Evolutionary conservation across 106 monocot genomes (phyloP).

Genomic region (Dendrobium catenatum): DNA sequence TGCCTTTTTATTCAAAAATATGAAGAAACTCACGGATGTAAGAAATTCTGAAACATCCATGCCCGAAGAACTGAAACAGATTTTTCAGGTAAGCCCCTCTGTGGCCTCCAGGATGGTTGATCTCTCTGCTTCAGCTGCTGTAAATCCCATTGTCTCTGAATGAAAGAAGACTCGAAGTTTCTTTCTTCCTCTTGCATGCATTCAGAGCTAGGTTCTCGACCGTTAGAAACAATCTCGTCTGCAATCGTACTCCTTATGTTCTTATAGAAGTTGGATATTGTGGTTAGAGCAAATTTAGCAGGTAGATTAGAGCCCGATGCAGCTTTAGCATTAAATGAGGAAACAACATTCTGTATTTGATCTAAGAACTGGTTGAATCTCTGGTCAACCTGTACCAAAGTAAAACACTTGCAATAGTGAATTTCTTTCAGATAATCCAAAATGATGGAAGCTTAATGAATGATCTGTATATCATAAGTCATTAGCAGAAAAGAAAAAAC

Average conservation of each 20-base stretch:
- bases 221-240: constrained; percentile 12
- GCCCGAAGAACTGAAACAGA: constrained; percentile 63
- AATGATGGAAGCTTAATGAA: too few species aligned
- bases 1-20: background rate
- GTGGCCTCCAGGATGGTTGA: constrained; percentile 68
- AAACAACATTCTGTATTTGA: constrained; percentile 31
- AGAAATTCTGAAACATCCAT: constrained; percentile 86
- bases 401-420: background rate
- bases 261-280: constrained; percentile 35
- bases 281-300: constrained; percentile 28
- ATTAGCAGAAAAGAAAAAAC: too few species aligned
- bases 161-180: constrained; percentile 46
- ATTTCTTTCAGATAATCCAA: background rate
- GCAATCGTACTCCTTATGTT: constrained; percentile 47
- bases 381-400: constrained; percentile 44
- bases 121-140: constrained; percentile 13
- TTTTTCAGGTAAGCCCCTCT: constrained; percentile 78
- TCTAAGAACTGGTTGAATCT: constrained; percentile 33
- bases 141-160: constrained; percentile 70
- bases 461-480: too few species aligned
- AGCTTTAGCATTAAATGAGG: constrained; percentile 24
- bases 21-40: constrained; percentile 58
- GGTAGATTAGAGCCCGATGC: constrained; percentile 18
- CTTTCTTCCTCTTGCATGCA: constrained; percentile 23
- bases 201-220: constrained; percentile 19